phyloP scores from a whole-genome alignment of 2,329 filamentous ascomycete genomes.

The Didymella sp. region DNA sequence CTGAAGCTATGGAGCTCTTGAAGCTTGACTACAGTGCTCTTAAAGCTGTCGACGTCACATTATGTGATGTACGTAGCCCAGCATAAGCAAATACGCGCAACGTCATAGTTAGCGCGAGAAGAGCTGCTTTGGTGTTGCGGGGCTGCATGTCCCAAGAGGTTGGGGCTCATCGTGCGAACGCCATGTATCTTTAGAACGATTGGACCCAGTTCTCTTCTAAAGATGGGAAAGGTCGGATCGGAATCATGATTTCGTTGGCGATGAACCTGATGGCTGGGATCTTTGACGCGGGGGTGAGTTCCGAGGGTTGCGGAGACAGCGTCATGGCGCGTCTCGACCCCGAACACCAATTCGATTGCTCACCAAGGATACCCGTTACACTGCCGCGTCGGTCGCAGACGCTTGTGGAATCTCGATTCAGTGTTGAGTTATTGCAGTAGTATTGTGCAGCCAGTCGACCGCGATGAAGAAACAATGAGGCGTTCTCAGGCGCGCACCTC shows the following conservation, averaged over 20 bases:
- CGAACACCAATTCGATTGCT: background rate
- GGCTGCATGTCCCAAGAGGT: constrained; percentile 4
- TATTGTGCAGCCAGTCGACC: background rate
- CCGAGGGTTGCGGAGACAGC: too few relatives aligned
- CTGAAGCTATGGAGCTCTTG: background rate
- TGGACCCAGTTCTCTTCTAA: background rate
- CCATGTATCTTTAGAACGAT: background rate
- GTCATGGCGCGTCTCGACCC: background rate
- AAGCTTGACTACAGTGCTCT: background rate
- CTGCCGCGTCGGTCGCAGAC: background rate
- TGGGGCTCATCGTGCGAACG: background rate
- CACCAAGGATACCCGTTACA: background rate
- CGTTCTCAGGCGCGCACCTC: background rate
- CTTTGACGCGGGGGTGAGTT: background rate
- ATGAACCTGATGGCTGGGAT: constrained; percentile 8
- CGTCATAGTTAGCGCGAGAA: constrained; percentile 21
- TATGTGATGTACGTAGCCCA: constrained; percentile 1
- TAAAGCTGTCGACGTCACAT: constrained; percentile 4
- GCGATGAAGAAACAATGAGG: background rate
- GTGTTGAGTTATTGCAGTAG: background rate
- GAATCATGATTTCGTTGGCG: background rate
- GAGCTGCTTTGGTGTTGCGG: constrained; percentile 17
- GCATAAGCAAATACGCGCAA: constrained; percentile 9
- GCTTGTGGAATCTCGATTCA: background rate
- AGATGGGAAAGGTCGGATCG: constrained; percentile 6